Base-by-base conservation (phyloP, 2,329 filamentous ascomycete genomes). In the Colletotrichum orbiculare region DNA sequence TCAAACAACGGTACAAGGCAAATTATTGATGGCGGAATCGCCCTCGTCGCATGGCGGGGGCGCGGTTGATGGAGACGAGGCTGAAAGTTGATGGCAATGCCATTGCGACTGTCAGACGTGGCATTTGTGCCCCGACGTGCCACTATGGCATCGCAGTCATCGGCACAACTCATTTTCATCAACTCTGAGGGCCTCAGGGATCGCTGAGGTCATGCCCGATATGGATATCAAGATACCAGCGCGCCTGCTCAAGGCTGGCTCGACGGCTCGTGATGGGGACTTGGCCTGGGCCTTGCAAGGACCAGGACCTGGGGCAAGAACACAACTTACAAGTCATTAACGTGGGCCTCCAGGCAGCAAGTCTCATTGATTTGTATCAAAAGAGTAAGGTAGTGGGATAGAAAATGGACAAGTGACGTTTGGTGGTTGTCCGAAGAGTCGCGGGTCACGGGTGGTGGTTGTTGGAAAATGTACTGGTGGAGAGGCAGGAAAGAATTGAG, bases 251-350 rank as follows among this genome's bases (percentile, higher is more conserved):
- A 67, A 73, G 72, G 71, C 69, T 71, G 77, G 72, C 70, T 73
- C 71, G 76, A 78, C 77, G 76, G 73, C 73, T 70, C 73, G 72
- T 73, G 75, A 74, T 73, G 76, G 60, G 49, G 45, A 75, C 74
- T 69, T 69, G 72, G 73, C 71, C 54, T 73, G 70, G 72, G 75
- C 73, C 70, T 73, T 71, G 72, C 71, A 71, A 70, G 68, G 71
- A 25, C 72, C 68, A 71, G 69, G 52, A 54, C 64, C 67, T 63
- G 66, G 63, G 70, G 69, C 70, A 70, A 71, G 61, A 69, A 72
- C 70, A 66, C 11, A 66, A 85, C 82, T 82, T 78, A 85, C 82
- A 79, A 82, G 77, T 82, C 81, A 84, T 83, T 75, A 80, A 82
- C 75, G 71, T 75, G 73, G 74, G 74, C 74, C 72, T 71, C 73